Evolutionary conservation across 2,329 filamentous ascomycete species (phyloP).

Genomic region (Paecilomyces sp.): DNA sequence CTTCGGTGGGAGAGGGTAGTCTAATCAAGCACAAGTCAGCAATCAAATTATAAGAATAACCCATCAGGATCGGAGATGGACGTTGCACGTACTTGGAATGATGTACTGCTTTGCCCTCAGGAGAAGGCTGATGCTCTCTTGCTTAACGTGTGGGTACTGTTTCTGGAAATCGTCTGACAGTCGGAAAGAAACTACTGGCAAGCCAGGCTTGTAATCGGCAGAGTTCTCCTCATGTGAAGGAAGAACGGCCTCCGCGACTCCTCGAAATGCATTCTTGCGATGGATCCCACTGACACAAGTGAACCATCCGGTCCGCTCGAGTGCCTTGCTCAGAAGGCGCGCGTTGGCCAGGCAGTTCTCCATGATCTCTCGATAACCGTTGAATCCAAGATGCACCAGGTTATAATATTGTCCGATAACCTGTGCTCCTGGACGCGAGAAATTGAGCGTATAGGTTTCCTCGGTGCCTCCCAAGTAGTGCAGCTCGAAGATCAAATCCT

Average conservation of each 20-base stretch:
- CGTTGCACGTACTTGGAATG: conserved; percentile 50
- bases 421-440: conserved; percentile 63
- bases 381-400: conserved; percentile 61
- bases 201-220: conserved; percentile 56
- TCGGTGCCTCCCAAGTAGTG: conserved; percentile 67
- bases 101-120: conserved; percentile 63
- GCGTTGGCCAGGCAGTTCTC: conserved; percentile 62
- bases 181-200: conserved; percentile 63
- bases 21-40: conserved; percentile 15
- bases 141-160: conserved; percentile 56
- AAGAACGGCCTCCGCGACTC: conserved; percentile 35
- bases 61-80: neutral
- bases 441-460: conserved; percentile 64
- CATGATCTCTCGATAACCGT: conserved; percentile 56
- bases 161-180: conserved; percentile 55
- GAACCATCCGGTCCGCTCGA: conserved; percentile 63
- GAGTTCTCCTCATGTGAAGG: conserved; percentile 44
- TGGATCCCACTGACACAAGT: conserved; percentile 60
- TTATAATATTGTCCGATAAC: conserved; percentile 69
- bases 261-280: conserved; percentile 45
- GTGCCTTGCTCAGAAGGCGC: conserved; percentile 53
- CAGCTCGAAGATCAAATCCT: conserved; percentile 63
- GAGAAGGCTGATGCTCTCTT: conserved; percentile 56
- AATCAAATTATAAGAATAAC: neutral
- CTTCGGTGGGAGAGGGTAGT: conserved; percentile 59